phyloP scores from a whole-genome alignment of 257 asterid genomes.

The Solanum sitiens region DNA sequence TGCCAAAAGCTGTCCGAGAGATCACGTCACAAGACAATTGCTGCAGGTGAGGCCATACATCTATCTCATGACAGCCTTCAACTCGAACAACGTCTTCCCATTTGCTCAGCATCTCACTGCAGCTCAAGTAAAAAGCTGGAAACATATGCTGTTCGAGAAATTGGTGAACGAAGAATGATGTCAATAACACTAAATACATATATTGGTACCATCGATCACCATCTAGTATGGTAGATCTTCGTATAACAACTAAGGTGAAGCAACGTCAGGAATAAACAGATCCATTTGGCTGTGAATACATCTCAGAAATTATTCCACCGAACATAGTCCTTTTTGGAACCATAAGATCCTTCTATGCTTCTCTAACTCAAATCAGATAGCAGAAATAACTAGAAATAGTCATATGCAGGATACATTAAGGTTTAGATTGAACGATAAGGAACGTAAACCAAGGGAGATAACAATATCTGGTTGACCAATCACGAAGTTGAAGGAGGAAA shows the following conservation, averaged over 20 bases:
- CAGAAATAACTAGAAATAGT: background rate
- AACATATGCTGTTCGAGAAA: constrained; percentile 20
- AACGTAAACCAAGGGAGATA: background rate
- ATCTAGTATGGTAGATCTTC: background rate
- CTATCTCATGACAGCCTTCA: background rate
- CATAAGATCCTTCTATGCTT: too few species aligned
- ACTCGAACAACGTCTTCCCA: background rate
- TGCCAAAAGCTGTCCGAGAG: constrained; percentile 43
- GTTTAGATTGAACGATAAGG: background rate
- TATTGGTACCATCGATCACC: background rate
- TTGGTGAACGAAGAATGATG: background rate
- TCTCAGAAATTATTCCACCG: background rate
- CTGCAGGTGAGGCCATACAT: constrained; percentile 34
- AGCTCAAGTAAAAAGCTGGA: constrained; percentile 27
- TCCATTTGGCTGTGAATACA: background rate
- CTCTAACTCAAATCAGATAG: background rate
- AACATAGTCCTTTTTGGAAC: background rate
- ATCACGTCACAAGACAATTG: constrained; percentile 21
- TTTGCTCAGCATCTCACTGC: constrained; percentile 17
- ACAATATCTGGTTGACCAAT: background rate
- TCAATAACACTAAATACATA: background rate
- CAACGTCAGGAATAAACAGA: too few species aligned
- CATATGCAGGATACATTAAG: background rate
- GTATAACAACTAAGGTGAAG: too few species aligned
- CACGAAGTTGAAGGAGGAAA: background rate